Percentiles rank a stretch among this genome's conserved stretches.
Evolutionary conservation across 2,329 filamentous ascomycete genomes (phyloP).

Genomic region (Neonectria magnoliae): DNA sequence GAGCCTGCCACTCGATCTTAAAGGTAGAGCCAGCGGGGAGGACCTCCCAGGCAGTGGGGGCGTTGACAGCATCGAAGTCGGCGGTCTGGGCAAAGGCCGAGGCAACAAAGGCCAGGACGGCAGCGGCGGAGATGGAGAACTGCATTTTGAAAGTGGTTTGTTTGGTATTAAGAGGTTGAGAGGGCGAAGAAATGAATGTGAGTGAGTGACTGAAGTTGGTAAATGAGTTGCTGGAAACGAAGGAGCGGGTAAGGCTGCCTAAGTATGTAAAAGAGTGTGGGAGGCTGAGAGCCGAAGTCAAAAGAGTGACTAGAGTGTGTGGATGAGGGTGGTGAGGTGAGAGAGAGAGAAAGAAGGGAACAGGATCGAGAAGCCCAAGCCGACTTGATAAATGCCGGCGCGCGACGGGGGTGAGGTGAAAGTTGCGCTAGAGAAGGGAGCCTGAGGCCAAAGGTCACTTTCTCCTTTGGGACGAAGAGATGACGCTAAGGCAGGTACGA

Average conservation of each 20-base stretch:
- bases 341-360: conserved; percentile 29
- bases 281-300: conserved; percentile 40
- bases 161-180: conserved; percentile 36
- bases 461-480: conserved; percentile 8
- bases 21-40: conserved; percentile 61
- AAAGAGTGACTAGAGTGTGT: conserved; percentile 47
- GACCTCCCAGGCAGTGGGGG: conserved; percentile 55
- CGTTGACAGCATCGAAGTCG: conserved; percentile 65
- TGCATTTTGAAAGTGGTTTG: conserved; percentile 60
- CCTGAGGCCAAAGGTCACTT: conserved; percentile 23
- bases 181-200: conserved; percentile 12
- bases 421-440: conserved; percentile 8
- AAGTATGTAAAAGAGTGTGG: conserved; percentile 45
- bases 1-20: conserved; percentile 61
- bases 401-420: conserved; percentile 26
- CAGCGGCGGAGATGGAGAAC: conserved; percentile 58
- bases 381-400: conserved; percentile 40
- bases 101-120: conserved; percentile 63
- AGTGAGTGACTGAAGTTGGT: conserved; percentile 31
- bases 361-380: conserved; percentile 28
- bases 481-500: conserved; percentile 29
- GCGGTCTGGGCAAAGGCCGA: conserved; percentile 62
- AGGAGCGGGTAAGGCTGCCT: conserved; percentile 32
- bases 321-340: conserved; percentile 33
- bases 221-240: conserved; percentile 24